These are phyloP conservation scores for Podila minutissima DNA, from an alignment of 192 early-diverging fungal species.

Conservation along the genomic window DNA sequence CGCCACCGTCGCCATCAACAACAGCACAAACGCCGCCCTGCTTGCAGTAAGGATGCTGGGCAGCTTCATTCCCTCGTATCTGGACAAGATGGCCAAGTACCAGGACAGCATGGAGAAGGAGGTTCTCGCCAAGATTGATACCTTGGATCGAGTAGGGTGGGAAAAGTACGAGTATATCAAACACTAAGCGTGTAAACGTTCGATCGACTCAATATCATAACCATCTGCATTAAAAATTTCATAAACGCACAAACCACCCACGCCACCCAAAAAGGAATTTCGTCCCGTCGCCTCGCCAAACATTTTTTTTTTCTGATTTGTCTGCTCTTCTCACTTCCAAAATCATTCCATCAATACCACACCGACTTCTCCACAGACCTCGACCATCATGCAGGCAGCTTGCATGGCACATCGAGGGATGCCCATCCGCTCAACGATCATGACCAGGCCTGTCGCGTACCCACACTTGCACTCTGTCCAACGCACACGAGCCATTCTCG, in stretches of 20 bases:
- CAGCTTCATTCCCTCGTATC: constrained; percentile 76
- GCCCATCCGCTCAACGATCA: constrained; percentile 19
- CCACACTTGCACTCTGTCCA: constrained; percentile 3
- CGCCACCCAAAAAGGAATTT: constrained; percentile 2
- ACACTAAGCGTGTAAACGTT: constrained; percentile 14
- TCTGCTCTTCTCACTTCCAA: background rate
- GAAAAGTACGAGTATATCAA: constrained; percentile 71
- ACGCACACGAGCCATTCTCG: constrained; percentile 22
- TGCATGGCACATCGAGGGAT: constrained; percentile 25
- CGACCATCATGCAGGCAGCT: constrained; percentile 25
- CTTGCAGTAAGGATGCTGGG: constrained; percentile 94
- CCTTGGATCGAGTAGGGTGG: constrained; percentile 84
- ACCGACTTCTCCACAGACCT: background rate
- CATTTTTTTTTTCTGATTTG: background rate
- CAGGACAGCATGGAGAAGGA: constrained; percentile 85
- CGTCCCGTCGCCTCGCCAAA: background rate
- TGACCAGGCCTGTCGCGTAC: constrained; percentile 5
- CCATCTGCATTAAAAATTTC: background rate
- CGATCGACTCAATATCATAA: background rate
- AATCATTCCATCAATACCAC: background rate
- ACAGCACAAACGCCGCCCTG: constrained; percentile 95
- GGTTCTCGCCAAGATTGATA: constrained; percentile 89
- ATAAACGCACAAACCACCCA: background rate
- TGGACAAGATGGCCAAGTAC: constrained; percentile 83
- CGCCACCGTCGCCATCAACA: constrained; percentile 99